Base-by-base conservation (phyloP, 2,329 filamentous ascomycete genomes). In the Aspergillus latus region DNA sequence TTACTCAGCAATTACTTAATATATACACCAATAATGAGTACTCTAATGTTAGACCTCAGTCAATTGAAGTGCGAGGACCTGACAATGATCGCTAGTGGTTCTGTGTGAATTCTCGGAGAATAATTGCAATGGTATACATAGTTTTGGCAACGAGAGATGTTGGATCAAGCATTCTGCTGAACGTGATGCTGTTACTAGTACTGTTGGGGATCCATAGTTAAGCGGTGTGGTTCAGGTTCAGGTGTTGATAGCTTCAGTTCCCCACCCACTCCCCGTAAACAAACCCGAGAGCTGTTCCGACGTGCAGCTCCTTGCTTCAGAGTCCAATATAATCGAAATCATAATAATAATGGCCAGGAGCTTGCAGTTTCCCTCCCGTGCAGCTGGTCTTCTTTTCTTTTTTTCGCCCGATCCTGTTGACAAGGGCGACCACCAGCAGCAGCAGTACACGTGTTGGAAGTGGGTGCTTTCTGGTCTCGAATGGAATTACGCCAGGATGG, bases 401-500 rank as follows among this genome's bases (percentile, higher is more conserved):
- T 53, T 54, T 9, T 48, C 47, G 32, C 49, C 43, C 28, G 30
- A 51, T 42, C 57, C 28, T 32, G 57, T 56, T 59, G 53, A 53
- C 49, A n/a, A 10, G 47, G 49, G 47, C 49, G 51, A 43, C 56
- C 34, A 44, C 56, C 56, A 57, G 15, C 58, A 53, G 40, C 39
- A 46, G 37, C 39, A 32, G 54, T 58, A 60, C 56, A 60, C 58
- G 58, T 60, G 58, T 60, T 52, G 55, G 29, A 21, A 43, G 49
- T 48, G 32, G 46, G 42, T 36, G 39, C 40, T 44, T 49, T 49
- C 39, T 43, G 46, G 52, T 43, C 45, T 37, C 29, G 39, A 49
- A 54, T 49, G 32, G 44, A 48, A 48, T 54, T 36, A 9, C 13
- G 34, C 44, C 26, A 16, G 30, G 42, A 40, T 46, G 26, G 8